phyloP scores from a whole-genome alignment of 257 asterid species.

The Voacanga thouarsii region DNA sequence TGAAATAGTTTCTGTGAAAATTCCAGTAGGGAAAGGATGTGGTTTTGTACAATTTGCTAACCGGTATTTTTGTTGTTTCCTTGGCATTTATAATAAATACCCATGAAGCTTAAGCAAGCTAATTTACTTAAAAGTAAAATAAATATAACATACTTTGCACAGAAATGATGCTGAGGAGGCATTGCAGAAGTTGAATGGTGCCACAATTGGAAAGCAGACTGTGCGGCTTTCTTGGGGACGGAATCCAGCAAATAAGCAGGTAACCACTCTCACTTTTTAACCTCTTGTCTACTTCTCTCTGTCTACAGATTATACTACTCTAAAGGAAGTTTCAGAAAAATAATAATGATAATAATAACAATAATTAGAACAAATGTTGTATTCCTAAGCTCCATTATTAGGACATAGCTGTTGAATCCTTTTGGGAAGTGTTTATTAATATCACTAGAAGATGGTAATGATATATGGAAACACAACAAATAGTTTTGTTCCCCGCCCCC shows the following conservation, averaged over 20 bases:
- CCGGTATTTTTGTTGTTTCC: constrained; percentile 41
- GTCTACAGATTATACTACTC: neutral
- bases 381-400: neutral
- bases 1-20: constrained; percentile 77
- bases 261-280: neutral
- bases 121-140: neutral
- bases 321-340: neutral
- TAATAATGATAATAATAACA: too few species aligned
- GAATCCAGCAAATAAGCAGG: constrained; percentile 51
- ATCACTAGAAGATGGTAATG: neutral
- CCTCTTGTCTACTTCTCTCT: neutral
- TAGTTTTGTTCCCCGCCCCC: too few species aligned
- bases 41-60: constrained; percentile 89
- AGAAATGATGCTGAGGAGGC: constrained; percentile 56
- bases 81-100: neutral
- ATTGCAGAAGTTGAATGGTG: constrained; percentile 42
- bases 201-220: constrained; percentile 39
- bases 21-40: constrained; percentile 89
- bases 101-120: neutral
- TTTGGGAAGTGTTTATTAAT: neutral
- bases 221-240: constrained; percentile 57
- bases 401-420: neutral
- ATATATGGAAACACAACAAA: neutral
- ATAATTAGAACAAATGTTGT: neutral
- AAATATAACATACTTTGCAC: constrained; percentile 3